Percentiles rank a stretch among this genome's conserved stretches.
phyloP scores from a whole-genome alignment of 306 rosid genomes.

The Inga laurina region DNA sequence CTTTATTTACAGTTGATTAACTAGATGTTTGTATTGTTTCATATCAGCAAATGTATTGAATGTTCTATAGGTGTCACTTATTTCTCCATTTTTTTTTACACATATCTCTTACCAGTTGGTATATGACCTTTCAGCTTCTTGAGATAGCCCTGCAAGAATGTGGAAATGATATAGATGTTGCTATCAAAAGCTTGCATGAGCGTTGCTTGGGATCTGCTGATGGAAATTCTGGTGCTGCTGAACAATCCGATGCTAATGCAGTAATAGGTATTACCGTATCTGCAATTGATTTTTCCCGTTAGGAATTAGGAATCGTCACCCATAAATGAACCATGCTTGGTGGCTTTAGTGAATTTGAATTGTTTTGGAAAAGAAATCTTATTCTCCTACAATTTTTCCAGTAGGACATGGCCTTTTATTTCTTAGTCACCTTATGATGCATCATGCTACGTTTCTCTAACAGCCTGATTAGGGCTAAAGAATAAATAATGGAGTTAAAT shows the following conservation, averaged over 20 bases:
- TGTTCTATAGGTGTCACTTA: background rate
- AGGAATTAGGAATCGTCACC: background rate
- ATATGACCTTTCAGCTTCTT: slow-evolving; percentile 61
- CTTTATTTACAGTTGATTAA: background rate
- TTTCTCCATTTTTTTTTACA: background rate
- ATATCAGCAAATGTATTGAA: background rate
- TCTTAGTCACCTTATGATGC: slow-evolving; percentile 2
- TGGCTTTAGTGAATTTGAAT: background rate
- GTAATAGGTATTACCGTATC: slow-evolving; percentile 49
- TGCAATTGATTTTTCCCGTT: background rate
- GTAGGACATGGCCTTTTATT: background rate
- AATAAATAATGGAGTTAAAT: slow-evolving; percentile 1
- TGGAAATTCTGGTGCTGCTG: slow-evolving; percentile 39
- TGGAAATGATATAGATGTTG: slow-evolving; percentile 83
- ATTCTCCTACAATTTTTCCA: background rate
- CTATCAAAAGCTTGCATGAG: slow-evolving; percentile 69
- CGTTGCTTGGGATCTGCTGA: slow-evolving; percentile 60
- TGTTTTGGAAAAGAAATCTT: background rate
- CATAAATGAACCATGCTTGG: background rate
- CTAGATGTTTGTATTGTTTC: background rate
- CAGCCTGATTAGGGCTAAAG: background rate
- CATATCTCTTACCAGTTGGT: background rate
- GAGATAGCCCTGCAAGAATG: slow-evolving; percentile 82
- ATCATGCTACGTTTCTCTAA: background rate
- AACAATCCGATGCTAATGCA: slow-evolving; percentile 37